Evolutionary conservation across 2,329 filamentous ascomycete species (phyloP).

Genomic region (Xylariaceae sp.): DNA sequence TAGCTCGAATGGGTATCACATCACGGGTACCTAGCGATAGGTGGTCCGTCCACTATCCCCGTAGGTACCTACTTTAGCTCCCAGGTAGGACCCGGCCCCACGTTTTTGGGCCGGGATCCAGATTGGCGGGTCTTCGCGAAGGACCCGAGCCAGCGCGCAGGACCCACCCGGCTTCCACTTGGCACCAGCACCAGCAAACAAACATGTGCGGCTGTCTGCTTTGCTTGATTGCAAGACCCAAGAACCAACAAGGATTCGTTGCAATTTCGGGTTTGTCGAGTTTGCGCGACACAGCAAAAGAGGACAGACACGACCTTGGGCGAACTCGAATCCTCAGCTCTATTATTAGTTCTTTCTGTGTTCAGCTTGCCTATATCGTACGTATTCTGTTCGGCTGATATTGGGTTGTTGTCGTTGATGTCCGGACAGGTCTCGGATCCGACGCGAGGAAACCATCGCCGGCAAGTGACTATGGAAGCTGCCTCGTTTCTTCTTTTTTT

Average conservation of each 20-base stretch:
- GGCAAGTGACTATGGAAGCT: background rate
- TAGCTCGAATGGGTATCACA: too few species aligned
- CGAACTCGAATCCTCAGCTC: background rate
- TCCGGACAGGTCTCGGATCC: background rate
- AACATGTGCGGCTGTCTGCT: constrained; percentile 9
- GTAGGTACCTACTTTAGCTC: background rate
- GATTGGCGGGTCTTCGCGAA: constrained; percentile 10
- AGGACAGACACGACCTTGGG: background rate
- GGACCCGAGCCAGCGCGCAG: background rate
- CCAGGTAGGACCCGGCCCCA: constrained; percentile 4
- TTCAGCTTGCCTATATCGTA: background rate
- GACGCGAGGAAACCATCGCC: background rate
- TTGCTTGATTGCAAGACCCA: background rate
- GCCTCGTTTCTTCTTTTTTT: too few species aligned
- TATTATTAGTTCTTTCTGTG: constrained; percentile 2
- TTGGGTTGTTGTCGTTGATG: background rate
- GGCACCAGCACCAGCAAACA: background rate
- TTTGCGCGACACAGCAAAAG: constrained; percentile 6
- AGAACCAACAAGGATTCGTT: constrained; percentile 3
- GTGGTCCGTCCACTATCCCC: background rate
- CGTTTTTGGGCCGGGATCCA: constrained; percentile 7
- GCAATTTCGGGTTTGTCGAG: background rate
- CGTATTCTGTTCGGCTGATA: background rate
- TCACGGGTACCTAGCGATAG: background rate
- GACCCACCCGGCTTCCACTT: background rate